Conservation (phyloP, 345 rosid species). For the Eucalyptus coolabah region DNA sequence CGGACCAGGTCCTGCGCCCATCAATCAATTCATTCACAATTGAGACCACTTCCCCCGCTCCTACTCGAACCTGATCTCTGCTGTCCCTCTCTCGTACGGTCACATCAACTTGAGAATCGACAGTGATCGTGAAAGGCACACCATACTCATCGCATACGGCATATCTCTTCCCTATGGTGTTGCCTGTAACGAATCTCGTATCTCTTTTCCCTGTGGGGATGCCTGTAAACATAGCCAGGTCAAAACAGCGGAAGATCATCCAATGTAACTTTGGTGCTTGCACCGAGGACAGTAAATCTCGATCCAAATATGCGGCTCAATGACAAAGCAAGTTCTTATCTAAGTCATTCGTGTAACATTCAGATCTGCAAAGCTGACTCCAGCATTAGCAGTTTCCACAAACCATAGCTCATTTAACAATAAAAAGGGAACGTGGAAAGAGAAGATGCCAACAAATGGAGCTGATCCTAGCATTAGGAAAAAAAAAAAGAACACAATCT, state of each 20-base stretch:
- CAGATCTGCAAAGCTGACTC: not conserved
- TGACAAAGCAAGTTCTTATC: not conserved
- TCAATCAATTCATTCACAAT: slow-evolving; percentile 49
- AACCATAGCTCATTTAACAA: not conserved
- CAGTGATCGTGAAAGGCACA: slow-evolving; percentile 89
- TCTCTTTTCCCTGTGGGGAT: slow-evolving; percentile 78
- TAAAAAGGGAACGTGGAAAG: not conserved
- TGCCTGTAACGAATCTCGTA: slow-evolving; percentile 31
- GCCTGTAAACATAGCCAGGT: slow-evolving; percentile 19
- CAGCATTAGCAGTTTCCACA: not conserved
- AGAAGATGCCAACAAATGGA: not conserved
- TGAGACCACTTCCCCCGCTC: slow-evolving; percentile 44
- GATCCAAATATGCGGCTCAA: not conserved
- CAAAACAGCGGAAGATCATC: not conserved
- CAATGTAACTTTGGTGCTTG: not conserved
- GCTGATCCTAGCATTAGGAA: not conserved
- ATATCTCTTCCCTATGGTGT: no score
- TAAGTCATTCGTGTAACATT: not conserved
- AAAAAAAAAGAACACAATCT: not conserved
- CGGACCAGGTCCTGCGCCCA: slow-evolving; percentile 56
- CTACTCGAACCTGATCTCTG: slow-evolving; percentile 78
- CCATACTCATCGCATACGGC: slow-evolving; percentile 49
- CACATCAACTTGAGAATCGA: slow-evolving; percentile 52
- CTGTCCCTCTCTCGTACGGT: slow-evolving; percentile 87
- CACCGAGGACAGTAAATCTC: not conserved